Conservation (phyloP, 495 filamentous ascomycete genomes). For the Penicillium simplicissimum region DNA sequence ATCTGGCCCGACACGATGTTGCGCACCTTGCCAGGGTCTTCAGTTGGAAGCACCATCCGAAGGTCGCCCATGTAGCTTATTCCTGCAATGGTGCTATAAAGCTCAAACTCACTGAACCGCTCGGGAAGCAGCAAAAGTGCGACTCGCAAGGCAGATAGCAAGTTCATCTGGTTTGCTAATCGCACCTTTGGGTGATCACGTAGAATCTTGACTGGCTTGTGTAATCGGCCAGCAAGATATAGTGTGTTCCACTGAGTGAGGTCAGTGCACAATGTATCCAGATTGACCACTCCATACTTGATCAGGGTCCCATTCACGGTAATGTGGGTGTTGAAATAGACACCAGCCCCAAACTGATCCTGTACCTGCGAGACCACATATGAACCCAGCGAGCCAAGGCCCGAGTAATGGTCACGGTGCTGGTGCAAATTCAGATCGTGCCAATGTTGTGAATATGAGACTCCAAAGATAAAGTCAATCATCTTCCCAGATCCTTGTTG, state of each 20-base stretch:
- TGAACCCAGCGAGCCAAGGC: slow-evolving; percentile 80
- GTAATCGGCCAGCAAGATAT: slow-evolving; percentile 90
- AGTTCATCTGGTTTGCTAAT: slow-evolving; percentile 91
- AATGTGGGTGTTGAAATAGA: slow-evolving; percentile 96
- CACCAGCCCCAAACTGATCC: slow-evolving; percentile 85
- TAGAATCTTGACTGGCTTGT: slow-evolving; percentile 97
- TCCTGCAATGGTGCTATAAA: slow-evolving; percentile 86
- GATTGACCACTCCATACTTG: slow-evolving; percentile 95
- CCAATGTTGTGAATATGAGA: slow-evolving; percentile 95
- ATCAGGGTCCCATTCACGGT: slow-evolving; percentile 95
- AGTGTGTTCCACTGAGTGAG: slow-evolving; percentile 87
- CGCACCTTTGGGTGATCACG: slow-evolving; percentile 89
- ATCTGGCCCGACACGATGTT: slow-evolving; percentile 94
- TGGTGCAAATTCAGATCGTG: slow-evolving; percentile 86
- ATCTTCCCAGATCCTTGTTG: slow-evolving; percentile 89
- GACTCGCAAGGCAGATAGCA: slow-evolving; percentile 86
- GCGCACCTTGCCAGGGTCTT: slow-evolving; percentile 87
- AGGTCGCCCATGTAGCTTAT: slow-evolving; percentile 95
- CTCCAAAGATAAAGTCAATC: slow-evolving; percentile 98
- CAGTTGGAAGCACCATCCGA: slow-evolving; percentile 82
- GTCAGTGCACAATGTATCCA: slow-evolving; percentile 83
- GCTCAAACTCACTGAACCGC: slow-evolving; percentile 79
- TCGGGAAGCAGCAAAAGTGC: slow-evolving; percentile 83
- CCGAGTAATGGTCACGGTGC: slow-evolving; percentile 91
- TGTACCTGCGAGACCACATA: slow-evolving; percentile 80